Conservation (phyloP, 1,284 basidiomycete genomes). For the Heterobasidion annosum region DNA sequence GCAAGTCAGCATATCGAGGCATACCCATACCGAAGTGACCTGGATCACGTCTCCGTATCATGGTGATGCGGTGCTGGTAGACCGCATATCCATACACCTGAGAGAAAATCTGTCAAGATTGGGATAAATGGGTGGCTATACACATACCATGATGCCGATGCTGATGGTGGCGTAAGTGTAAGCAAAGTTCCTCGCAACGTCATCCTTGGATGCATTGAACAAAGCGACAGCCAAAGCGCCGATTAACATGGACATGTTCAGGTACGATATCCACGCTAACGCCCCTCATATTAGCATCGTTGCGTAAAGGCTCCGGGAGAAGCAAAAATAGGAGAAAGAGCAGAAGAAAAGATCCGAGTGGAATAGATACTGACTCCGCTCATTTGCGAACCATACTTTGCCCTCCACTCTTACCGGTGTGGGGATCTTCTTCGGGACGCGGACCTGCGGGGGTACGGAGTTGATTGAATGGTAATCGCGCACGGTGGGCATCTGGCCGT, state of each 20-base stretch:
- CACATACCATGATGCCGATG: constrained; percentile 49
- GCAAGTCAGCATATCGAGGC: no score
- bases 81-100: constrained; percentile 82
- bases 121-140: neutral
- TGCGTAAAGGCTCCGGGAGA: neutral
- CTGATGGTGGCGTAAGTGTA: constrained; percentile 81
- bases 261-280: constrained; percentile 85
- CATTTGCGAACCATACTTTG: constrained; percentile 99
- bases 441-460: constrained; percentile 45
- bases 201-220: constrained; percentile 79
- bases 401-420: constrained; percentile 91
- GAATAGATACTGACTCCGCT: constrained; percentile 59
- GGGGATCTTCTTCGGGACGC: constrained; percentile 80
- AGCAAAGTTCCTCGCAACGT: constrained; percentile 72
- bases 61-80: constrained; percentile 84
- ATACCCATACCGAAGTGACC: constrained; percentile 64
- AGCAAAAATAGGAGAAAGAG: neutral
- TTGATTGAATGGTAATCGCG: constrained; percentile 68
- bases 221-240: constrained; percentile 84
- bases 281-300: constrained; percentile 4
- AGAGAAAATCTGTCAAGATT: neutral
- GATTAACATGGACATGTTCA: constrained; percentile 80
- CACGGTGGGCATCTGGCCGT: constrained; percentile 49
- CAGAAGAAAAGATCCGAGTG: neutral
- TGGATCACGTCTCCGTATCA: constrained; percentile 88